Conservation (phyloP, 306 rosid genomes). For the Ziziphus jujuba region DNA sequence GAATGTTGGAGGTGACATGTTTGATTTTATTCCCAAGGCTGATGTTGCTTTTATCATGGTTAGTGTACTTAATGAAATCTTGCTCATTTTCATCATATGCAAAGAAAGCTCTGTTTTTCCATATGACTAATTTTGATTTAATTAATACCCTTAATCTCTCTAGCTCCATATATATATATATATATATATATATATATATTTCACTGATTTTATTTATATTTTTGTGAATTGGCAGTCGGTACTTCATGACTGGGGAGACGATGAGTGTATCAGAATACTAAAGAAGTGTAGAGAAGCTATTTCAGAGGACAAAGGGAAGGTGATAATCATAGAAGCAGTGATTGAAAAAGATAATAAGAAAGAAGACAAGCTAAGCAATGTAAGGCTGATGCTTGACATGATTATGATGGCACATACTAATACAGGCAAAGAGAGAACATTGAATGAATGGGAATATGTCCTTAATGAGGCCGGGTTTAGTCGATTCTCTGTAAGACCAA, state of each 20-base stretch:
- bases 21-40: slow-evolving; percentile 57
- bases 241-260: slow-evolving; percentile 62
- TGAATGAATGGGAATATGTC: slow-evolving; percentile 52
- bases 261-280: slow-evolving; percentile 55
- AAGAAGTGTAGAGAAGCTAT: slow-evolving; percentile 53
- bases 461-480: slow-evolving; percentile 56
- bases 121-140: too few relatives aligned
- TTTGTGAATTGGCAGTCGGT: slow-evolving; percentile 32
- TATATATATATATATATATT: background rate
- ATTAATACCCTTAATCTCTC: too few relatives aligned
- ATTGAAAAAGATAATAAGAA: slow-evolving; percentile 19
- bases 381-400: slow-evolving; percentile 55
- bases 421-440: slow-evolving; percentile 57
- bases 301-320: slow-evolving; percentile 47
- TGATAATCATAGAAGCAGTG: slow-evolving; percentile 54
- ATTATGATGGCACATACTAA: slow-evolving; percentile 58
- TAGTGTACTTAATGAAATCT: too few relatives aligned
- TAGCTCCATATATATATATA: background rate
- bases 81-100: too few relatives aligned
- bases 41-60: slow-evolving; percentile 62
- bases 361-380: slow-evolving; percentile 24
- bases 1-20: slow-evolving; percentile 68
- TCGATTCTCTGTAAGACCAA: slow-evolving; percentile 25
- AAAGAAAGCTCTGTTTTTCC: too few relatives aligned
- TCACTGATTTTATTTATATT: background rate